Evolutionary conservation across 1,284 basidiomycete species (phyloP), one percentile per base, ranked within the genome.

Genomic region (Athelia psychrophila): DNA sequence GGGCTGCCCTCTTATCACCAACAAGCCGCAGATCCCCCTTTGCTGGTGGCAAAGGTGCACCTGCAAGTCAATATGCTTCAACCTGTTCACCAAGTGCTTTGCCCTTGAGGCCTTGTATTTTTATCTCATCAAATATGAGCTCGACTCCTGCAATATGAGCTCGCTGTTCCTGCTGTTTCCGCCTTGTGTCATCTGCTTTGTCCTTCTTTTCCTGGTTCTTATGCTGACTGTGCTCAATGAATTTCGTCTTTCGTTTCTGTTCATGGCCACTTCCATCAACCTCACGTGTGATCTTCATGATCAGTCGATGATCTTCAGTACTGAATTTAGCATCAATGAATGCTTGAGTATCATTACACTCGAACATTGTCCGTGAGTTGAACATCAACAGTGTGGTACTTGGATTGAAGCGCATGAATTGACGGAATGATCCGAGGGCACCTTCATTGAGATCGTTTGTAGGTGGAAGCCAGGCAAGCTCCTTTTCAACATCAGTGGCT

Each of bases 361-460:
- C 10, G 20, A 44, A 44, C 15, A 44, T 44, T 16, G 42, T 22
- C 20, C 10, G 20, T 16, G 42, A 15, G 12, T 44, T 22, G 42
- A 44, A 44, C 12, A 16, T 12, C 10, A 10, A 12, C 12, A 44
- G 13, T 10, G 42, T 44, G 10, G 42, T 22, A 13, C 20, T 44
- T 15, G 42, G 42, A 22, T 44, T 44, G 13, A 23, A 2, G 33
- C 49, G 51, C 2, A 51, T 22, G 13, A 40, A 36, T 2, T 22
- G 20, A 2, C 51, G 54, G 6, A 55, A 44, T 24, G 44, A 27
- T 3, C 61, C 60, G 3, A 63, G 52, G 2, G 52, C 52, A 4
- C 61, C 59, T 35, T 63, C 60, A 46, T 56, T 58, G 25, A 49
- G 52, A 49, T 62, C 58, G 38, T 62, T 63, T 10, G 60, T 63